These are phyloP conservation scores for Udeniomyces megalosporus DNA, from an alignment of 768 basidiomycete genomes.

Conservation along the genomic window DNA sequence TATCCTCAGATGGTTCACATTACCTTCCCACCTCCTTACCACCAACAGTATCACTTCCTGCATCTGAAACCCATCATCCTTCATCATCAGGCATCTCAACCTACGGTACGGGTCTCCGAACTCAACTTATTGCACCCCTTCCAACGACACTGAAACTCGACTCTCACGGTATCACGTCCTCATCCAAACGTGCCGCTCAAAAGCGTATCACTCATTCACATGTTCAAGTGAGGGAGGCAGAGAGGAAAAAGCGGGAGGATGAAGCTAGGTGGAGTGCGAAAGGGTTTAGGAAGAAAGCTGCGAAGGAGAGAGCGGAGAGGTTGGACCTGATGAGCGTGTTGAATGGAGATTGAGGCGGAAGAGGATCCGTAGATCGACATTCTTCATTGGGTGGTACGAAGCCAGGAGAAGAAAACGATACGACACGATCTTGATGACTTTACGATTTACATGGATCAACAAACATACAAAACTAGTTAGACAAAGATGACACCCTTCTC, in stretches of 20 bases:
- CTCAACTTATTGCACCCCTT: neutral
- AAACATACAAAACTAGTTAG: neutral
- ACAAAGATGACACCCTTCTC: neutral
- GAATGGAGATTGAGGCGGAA: neutral
- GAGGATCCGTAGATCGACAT: too few relatives aligned
- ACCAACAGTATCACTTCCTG: neutral
- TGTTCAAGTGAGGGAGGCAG: neutral
- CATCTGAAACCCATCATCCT: neutral
- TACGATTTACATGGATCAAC: too few relatives aligned
- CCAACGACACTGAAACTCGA: neutral
- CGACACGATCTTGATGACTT: too few relatives aligned
- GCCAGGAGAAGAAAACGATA: too few relatives aligned
- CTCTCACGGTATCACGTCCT: neutral
- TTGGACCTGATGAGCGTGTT: neutral
- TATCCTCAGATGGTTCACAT: too few relatives aligned
- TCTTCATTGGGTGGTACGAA: too few relatives aligned
- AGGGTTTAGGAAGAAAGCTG: neutral
- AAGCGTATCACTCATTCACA: neutral
- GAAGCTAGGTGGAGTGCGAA: neutral
- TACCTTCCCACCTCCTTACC: neutral
- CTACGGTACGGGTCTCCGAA: too few relatives aligned
- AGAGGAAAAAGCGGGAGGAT: neutral
- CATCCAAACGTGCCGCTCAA: neutral
- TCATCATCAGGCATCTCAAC: neutral
- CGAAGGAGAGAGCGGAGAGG: neutral